Evolutionary conservation across 2,329 filamentous ascomycete genomes (phyloP).

Genomic region (Pseudogymnoascus sp.): DNA sequence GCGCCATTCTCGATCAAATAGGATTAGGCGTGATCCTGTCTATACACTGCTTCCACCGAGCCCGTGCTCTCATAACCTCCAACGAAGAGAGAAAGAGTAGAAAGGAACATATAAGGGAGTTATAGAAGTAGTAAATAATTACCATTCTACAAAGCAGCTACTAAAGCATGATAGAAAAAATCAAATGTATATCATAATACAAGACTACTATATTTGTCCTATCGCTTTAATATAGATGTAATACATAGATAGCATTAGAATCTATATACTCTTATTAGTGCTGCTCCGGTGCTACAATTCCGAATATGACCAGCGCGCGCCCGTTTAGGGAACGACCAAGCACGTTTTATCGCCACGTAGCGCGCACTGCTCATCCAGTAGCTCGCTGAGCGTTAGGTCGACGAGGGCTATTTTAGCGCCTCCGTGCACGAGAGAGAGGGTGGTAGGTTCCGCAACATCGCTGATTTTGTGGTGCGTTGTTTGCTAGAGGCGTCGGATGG

Average conservation of each 20-base stretch:
- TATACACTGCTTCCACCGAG: conserved; percentile 31
- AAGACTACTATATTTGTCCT: background rate
- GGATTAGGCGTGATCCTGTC: conserved; percentile 30
- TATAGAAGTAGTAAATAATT: conserved; percentile 10
- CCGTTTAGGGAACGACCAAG: conserved; percentile 70
- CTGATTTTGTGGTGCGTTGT: conserved; percentile 3
- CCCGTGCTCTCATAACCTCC: conserved; percentile 19
- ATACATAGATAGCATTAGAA: no score
- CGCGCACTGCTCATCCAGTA: conserved; percentile 64
- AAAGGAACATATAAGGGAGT: conserved; percentile 3
- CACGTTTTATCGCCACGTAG: conserved; percentile 60
- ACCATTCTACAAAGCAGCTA: background rate
- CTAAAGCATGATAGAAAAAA: background rate
- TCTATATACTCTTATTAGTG: no score
- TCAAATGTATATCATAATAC: conserved; percentile 9
- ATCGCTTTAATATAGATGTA: no score
- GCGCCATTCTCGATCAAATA: conserved; percentile 15
- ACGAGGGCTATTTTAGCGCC: conserved; percentile 63
- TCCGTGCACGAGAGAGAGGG: conserved; percentile 55
- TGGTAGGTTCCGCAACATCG: background rate
- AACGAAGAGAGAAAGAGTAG: background rate
- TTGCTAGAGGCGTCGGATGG: conserved; percentile 13
- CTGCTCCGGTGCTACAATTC: conserved; percentile 56
- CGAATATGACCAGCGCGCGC: conserved; percentile 65
- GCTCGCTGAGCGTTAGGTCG: conserved; percentile 64